Conservation (phyloP, 306 rosid genomes). For the Cucumis sativus region Cucumber_9930_V3 NC_026657.2:15556501-15557000, state of each 20-base stretch:
- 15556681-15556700: slow-evolving; percentile 31
- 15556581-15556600: slow-evolving; percentile 24
- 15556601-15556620: slow-evolving; percentile 51
- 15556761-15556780: slow-evolving; percentile 42
- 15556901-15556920: too few relatives aligned
- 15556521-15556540: background rate
- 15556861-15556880: too few relatives aligned
- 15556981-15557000: too few relatives aligned
- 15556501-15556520: slow-evolving; percentile 4
- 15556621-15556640: slow-evolving; percentile 56
- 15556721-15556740: slow-evolving; percentile 26
- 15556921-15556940: too few relatives aligned
- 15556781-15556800: slow-evolving; percentile 54
- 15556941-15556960: too few relatives aligned
- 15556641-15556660: slow-evolving; percentile 41
- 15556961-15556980: too few relatives aligned
- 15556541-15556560: background rate
- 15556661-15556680: slow-evolving; percentile 33
- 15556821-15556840: background rate
- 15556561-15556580: slow-evolving; percentile 18
- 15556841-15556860: too few relatives aligned
- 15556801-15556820: slow-evolving; percentile 42
- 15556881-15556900: too few relatives aligned
- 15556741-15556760: slow-evolving; percentile 31
- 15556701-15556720: slow-evolving; percentile 36